These are phyloP conservation scores for Dryadomyces quercivorus DNA, from an alignment of 2,329 filamentous ascomycete genomes.

Conservation along the genomic window DNA sequence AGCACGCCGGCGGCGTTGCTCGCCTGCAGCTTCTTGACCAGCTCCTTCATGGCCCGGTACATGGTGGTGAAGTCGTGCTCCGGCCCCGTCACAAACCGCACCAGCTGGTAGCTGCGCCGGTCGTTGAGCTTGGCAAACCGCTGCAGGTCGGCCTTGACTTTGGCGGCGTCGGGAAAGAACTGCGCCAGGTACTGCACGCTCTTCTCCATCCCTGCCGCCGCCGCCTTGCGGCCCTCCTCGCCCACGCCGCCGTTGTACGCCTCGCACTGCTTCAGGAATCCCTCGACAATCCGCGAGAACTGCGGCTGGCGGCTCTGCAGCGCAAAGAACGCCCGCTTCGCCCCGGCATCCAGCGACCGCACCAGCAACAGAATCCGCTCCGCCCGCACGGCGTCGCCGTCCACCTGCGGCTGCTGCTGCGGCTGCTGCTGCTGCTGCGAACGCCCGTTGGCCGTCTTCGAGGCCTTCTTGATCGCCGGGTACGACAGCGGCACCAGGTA, in stretches of 20 bases:
- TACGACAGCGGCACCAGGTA: conserved; percentile 82
- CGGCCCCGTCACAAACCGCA: conserved; percentile 72
- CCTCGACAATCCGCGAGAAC: conserved; percentile 59
- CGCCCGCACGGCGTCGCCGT: conserved; percentile 66
- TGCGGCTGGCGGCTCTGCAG: conserved; percentile 68
- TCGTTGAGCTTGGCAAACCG: conserved; percentile 90
- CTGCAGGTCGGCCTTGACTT: conserved; percentile 65
- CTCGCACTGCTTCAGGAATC: conserved; percentile 77
- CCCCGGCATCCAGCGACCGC: conserved; percentile 61
- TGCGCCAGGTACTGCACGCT: conserved; percentile 62
- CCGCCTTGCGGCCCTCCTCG: conserved; percentile 55
- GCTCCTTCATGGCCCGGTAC: conserved; percentile 78
- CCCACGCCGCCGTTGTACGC: conserved; percentile 80
- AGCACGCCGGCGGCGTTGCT: conserved; percentile 52
- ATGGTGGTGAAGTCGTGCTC: conserved; percentile 90
- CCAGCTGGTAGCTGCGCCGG: conserved; percentile 76
- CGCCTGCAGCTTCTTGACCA: conserved; percentile 68
- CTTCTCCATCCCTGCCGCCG: conserved; percentile 58
- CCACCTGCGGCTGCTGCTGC: conserved; percentile 26
- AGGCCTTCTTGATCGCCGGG: conserved; percentile 52
- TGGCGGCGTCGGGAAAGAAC: conserved; percentile 62
- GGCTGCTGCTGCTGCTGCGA: not conserved
- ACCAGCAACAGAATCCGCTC: conserved; percentile 77
- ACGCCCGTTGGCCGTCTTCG: conserved; percentile 47
- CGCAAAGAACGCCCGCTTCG: conserved; percentile 80